A percentile compares a stretch with the other conserved stretches of the same genome.
Evolutionary conservation across 768 basidiomycete species (phyloP).

Genomic region (Tylopilus intermedius): DNA sequence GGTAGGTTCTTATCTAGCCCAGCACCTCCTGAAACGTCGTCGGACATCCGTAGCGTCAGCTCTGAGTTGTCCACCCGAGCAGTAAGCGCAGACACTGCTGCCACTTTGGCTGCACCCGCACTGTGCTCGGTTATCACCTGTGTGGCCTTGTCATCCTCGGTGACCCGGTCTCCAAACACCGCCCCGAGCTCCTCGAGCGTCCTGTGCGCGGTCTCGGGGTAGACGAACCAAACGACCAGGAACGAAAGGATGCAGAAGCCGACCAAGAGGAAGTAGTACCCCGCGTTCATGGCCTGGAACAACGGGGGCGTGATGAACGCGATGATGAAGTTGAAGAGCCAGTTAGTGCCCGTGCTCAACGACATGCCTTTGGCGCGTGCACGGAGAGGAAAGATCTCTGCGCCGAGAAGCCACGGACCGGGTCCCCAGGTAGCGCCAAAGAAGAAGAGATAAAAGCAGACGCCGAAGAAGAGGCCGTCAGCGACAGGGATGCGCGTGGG

Average conservation of each 20-base stretch:
- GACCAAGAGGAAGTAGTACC: conserved; percentile 49
- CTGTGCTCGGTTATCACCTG: conserved; percentile 15
- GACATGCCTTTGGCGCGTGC: conserved; percentile 38
- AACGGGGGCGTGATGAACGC: conserved; percentile 55
- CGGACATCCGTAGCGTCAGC: conserved; percentile 21
- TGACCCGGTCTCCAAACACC: conserved; percentile 41
- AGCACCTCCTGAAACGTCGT: conserved; percentile 10
- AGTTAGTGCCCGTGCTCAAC: conserved; percentile 31
- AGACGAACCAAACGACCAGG: conserved; percentile 43
- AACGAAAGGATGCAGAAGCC: conserved; percentile 43
- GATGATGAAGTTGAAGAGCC: conserved; percentile 36
- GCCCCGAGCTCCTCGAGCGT: conserved; percentile 49
- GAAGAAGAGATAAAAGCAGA: conserved; percentile 57
- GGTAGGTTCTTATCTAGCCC: conserved; percentile 18
- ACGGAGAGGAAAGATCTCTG: conserved; percentile 45
- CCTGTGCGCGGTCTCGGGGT: conserved; percentile 44
- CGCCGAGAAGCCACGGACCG: conserved; percentile 48
- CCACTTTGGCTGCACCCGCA: conserved; percentile 7
- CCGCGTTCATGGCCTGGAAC: conserved; percentile 44
- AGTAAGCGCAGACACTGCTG: conserved; percentile 15
- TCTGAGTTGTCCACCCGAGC: conserved; percentile 20
- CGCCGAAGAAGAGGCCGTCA: conserved; percentile 37
- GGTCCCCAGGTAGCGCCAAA: conserved; percentile 57
- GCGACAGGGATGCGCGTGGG: conserved; percentile 28
- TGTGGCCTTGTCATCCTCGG: conserved; percentile 21